A percentile compares a stretch with the other conserved stretches of the same genome.
phyloP scores from a whole-genome alignment of 139 green algal species.

The Chlamydomonas applanata region DNA sequence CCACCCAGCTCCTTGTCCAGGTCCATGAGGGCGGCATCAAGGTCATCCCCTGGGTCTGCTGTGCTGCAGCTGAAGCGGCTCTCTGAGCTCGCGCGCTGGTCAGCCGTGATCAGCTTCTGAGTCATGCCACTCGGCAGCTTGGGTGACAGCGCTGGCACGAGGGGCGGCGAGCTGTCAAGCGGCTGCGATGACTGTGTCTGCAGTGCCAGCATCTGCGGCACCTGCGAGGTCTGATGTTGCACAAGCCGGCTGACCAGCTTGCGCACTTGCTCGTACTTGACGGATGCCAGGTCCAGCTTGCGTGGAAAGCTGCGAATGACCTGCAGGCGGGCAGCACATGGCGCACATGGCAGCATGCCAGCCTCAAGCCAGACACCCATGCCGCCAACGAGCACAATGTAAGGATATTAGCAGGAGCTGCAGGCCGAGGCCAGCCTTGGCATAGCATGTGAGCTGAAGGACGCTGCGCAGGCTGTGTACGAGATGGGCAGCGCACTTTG shows the following conservation, averaged over 20 bases:
- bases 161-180: not conserved
- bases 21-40: not conserved
- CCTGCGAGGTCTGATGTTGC: not conserved
- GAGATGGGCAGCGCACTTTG: slow-evolving; percentile 15
- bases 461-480: not conserved
- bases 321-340: slow-evolving; percentile 21
- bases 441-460: not conserved
- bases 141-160: not conserved
- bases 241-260: slow-evolving; percentile 4
- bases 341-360: not conserved
- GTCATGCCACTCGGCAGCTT: not conserved
- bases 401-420: not conserved
- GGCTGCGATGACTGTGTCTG: not conserved
- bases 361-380: no score
- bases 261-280: slow-evolving; percentile 44
- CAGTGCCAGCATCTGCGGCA: not conserved
- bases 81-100: not conserved
- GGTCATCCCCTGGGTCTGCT: not conserved
- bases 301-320: slow-evolving; percentile 45
- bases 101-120: not conserved
- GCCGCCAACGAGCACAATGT: no score
- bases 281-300: slow-evolving; percentile 18
- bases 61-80: slow-evolving; percentile 11
- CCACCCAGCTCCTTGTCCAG: slow-evolving; percentile 6
- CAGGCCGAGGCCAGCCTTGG: not conserved